Conservation (phyloP, 1,139 yeast species). For the Kodamaea derodonti region DNA sequence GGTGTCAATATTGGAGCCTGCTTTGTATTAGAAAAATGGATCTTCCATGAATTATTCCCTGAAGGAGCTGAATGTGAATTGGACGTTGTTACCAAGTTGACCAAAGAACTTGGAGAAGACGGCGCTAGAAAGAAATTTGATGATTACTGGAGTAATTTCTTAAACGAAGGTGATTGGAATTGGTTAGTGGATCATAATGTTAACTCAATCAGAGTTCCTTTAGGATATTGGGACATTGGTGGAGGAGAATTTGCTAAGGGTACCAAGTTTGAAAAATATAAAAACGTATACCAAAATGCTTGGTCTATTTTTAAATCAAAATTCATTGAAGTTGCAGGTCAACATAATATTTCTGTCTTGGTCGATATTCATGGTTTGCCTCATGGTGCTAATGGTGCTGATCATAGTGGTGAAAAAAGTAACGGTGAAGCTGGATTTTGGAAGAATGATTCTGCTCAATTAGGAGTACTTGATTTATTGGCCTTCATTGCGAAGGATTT, state of each 20-base stretch:
- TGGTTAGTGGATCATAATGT: conserved; percentile 67
- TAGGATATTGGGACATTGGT: conserved; percentile 85
- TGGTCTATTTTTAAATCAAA: conserved; percentile 58
- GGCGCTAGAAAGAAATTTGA: conserved; percentile 57
- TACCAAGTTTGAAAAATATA: conserved; percentile 58
- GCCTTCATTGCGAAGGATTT: conserved; percentile 64
- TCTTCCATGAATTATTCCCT: conserved; percentile 56
- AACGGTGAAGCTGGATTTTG: conserved; percentile 61
- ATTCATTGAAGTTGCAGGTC: conserved; percentile 52
- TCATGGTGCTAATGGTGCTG: conserved; percentile 82
- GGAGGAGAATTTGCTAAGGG: conserved; percentile 56
- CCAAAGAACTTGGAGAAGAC: conserved; percentile 48
- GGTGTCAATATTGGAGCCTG: conserved; percentile 89
- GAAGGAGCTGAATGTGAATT: conserved; percentile 60
- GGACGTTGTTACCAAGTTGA: conserved; percentile 58
- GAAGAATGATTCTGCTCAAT: conserved; percentile 42
- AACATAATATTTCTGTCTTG: conserved; percentile 63
- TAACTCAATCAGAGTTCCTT: conserved; percentile 76
- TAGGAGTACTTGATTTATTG: conserved; percentile 48
- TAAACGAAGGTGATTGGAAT: conserved; percentile 71
- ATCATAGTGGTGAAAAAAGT: conserved; percentile 73
- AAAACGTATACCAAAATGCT: conserved; percentile 59
- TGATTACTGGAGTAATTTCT: conserved; percentile 65
- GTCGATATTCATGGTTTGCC: conserved; percentile 90
- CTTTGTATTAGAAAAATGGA: conserved; percentile 77